Conservation (phyloP, 2,329 filamentous ascomycete species). For the Xylariomycetidae sp. region DNA sequence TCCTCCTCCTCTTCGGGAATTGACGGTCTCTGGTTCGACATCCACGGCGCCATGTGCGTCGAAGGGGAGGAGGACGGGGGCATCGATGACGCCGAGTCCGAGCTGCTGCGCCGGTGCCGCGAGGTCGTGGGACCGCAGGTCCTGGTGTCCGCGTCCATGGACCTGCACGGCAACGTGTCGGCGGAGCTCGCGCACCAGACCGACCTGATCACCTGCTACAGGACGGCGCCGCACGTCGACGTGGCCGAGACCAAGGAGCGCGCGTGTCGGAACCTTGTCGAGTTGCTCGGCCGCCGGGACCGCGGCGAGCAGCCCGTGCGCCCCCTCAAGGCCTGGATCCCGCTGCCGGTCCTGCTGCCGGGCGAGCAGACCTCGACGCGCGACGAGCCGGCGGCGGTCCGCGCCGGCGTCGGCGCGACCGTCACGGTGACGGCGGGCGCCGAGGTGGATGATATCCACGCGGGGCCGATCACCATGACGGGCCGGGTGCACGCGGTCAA, state of each 20-base stretch:
- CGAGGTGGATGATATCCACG: slow-evolving; percentile 43
- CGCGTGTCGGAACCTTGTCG: slow-evolving; percentile 44
- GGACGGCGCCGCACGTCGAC: slow-evolving; percentile 49
- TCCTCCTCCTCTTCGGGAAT: slow-evolving; percentile 27
- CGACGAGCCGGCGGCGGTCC: slow-evolving; percentile 43
- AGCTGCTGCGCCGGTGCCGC: slow-evolving; percentile 42
- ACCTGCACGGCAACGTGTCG: slow-evolving; percentile 52
- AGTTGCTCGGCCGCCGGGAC: slow-evolving; percentile 27
- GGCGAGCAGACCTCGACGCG: slow-evolving; percentile 53
- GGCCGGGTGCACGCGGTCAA: slow-evolving; percentile 46
- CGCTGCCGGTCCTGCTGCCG: slow-evolving; percentile 46
- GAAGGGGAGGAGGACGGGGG: too few relatives aligned
- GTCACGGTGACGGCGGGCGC: slow-evolving; percentile 49
- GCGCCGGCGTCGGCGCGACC: slow-evolving; percentile 40
- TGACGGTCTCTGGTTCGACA: slow-evolving; percentile 51
- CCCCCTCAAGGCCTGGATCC: slow-evolving; percentile 48
- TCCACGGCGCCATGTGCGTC: slow-evolving; percentile 53
- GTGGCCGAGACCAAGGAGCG: slow-evolving; percentile 44
- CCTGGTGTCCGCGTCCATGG: slow-evolving; percentile 50
- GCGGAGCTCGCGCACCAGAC: slow-evolving; percentile 41
- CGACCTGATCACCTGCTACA: slow-evolving; percentile 50
- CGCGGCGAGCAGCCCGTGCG: slow-evolving; percentile 18
- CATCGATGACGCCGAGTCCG: slow-evolving; percentile 43
- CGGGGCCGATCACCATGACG: slow-evolving; percentile 45
- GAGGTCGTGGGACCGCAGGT: slow-evolving; percentile 39